A percentile compares a stretch with the other conserved stretches of the same genome.
Evolutionary conservation across 176 grass and related monocot species (phyloP).

Genomic region (Zea mays): DNA sequence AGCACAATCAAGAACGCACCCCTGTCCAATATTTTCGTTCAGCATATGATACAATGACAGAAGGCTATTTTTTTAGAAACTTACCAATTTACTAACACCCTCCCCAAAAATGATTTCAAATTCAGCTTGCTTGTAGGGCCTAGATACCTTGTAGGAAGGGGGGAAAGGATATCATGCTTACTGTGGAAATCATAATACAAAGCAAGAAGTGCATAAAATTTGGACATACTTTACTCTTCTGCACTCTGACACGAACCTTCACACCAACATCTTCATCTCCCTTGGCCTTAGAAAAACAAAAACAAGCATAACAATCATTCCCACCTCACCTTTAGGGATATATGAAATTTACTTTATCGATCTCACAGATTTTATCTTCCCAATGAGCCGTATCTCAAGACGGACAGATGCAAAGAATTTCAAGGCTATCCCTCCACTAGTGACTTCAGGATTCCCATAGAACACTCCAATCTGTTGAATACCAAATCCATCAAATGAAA

Average conservation of each 20-base stretch:
- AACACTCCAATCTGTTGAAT: conserved; percentile 88
- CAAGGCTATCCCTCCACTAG: conserved; percentile 95
- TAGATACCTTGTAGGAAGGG: conserved; percentile 66
- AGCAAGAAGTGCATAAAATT: conserved; percentile 17
- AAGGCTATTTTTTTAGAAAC: conserved; percentile 6
- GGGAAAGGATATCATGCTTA: conserved; percentile 5
- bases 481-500: conserved; percentile 25
- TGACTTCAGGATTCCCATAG: conserved; percentile 99
- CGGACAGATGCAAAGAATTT: conserved; percentile 99
- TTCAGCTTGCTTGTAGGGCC: conserved; percentile 98
- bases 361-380: conserved; percentile 98
- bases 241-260: conserved; percentile 95
- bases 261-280: conserved; percentile 97
- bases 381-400: conserved; percentile 86
- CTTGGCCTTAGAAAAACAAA: conserved; percentile 64
- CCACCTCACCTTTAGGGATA: conserved; percentile 16
- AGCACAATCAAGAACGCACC: conserved; percentile 94
- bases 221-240: conserved; percentile 96
- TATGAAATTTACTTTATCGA: conserved; percentile 22
- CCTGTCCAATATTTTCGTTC: conserved; percentile 49
- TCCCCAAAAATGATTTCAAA: conserved; percentile 99
- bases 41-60: conserved; percentile 9
- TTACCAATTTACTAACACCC: conserved; percentile 90
- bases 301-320: conserved; percentile 20
- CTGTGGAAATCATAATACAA: conserved; percentile 29